These are phyloP conservation scores for Hemisphaericaspora subhashii DNA, from an alignment of 1,139 yeast species.

Conservation along the genomic window DNA sequence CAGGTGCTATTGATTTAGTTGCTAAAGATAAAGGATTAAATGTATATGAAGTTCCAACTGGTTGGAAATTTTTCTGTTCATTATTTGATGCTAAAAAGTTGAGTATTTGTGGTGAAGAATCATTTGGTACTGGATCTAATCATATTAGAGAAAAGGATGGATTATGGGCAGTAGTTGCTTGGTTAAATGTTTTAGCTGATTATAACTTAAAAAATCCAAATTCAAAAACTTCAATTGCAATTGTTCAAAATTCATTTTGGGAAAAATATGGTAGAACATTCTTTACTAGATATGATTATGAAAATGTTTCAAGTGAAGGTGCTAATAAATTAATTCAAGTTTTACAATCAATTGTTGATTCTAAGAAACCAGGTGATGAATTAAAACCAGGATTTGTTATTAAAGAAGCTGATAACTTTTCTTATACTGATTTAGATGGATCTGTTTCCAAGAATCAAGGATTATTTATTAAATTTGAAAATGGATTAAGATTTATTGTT, in stretches of 20 bases:
- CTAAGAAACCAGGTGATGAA: conserved; percentile 42
- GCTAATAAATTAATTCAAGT: conserved; percentile 69
- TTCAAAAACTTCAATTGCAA: conserved; percentile 59
- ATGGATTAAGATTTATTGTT: conserved; percentile 84
- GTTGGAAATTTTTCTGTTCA: conserved; percentile 98
- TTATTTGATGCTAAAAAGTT: conserved; percentile 89
- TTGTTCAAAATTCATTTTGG: conserved; percentile 89
- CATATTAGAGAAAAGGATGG: conserved; percentile 98
- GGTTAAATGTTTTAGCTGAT: conserved; percentile 93
- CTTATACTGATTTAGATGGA: conserved; percentile 94
- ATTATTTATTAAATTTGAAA: conserved; percentile 73
- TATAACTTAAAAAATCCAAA: conserved; percentile 60
- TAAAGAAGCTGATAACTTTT: conserved; percentile 80
- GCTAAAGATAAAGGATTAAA: conserved; percentile 75
- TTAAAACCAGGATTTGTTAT: conserved; percentile 52
- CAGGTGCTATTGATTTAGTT: conserved; percentile 90
- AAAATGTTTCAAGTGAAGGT: conserved; percentile 72
- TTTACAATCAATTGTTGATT: conserved; percentile 42
- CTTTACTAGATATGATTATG: conserved; percentile 95
- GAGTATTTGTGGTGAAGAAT: conserved; percentile 97
- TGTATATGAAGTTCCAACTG: conserved; percentile 95
- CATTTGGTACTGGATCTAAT: conserved; percentile 96
- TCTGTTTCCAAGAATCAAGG: conserved; percentile 92
- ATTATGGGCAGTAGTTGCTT: conserved; percentile 94
- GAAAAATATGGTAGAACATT: conserved; percentile 92